Percentiles rank a stretch among this genome's conserved stretches.
These are phyloP conservation scores for Hymenoscyphus linearis DNA, from an alignment of 2,329 filamentous ascomycete genomes.

Conservation along the genomic window DNA sequence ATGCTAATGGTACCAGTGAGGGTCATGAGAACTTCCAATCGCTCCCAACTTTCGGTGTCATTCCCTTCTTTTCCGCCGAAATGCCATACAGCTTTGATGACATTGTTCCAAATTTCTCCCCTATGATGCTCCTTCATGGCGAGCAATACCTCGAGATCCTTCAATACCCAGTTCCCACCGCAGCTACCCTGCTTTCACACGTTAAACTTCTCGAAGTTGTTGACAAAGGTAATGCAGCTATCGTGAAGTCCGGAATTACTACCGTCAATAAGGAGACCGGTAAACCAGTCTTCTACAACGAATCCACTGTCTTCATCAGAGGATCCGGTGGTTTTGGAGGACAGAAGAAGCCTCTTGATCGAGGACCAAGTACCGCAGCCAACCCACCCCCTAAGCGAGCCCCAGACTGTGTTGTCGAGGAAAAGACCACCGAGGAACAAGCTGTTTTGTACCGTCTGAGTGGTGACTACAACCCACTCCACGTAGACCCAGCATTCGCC, in stretches of 20 bases:
- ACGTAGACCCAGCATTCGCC: slow-evolving; percentile 91
- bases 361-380: slow-evolving; percentile 72
- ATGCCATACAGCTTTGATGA: slow-evolving; percentile 74
- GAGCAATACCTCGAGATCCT: slow-evolving; percentile 96
- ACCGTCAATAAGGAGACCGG: slow-evolving; percentile 82
- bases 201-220: slow-evolving; percentile 86
- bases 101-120: slow-evolving; percentile 91
- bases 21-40: slow-evolving; percentile 88
- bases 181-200: slow-evolving; percentile 68
- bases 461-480: slow-evolving; percentile 92
- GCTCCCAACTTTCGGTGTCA: slow-evolving; percentile 90
- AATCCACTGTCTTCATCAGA: slow-evolving; percentile 86
- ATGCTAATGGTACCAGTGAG: slow-evolving; percentile 45
- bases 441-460: slow-evolving; percentile 89
- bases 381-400: slow-evolving; percentile 73
- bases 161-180: slow-evolving; percentile 86
- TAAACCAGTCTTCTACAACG: slow-evolving; percentile 95
- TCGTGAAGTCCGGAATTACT: slow-evolving; percentile 73
- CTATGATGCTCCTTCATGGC: slow-evolving; percentile 98
- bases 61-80: slow-evolving; percentile 85
- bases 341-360: slow-evolving; percentile 66
- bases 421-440: slow-evolving; percentile 83
- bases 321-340: slow-evolving; percentile 90
- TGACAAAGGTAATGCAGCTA: slow-evolving; percentile 87
- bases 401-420: slow-evolving; percentile 79